These are phyloP conservation scores for Cichorium intybus DNA, from an alignment of 140 eudicot genomes.

Conservation along the genomic window DNA sequence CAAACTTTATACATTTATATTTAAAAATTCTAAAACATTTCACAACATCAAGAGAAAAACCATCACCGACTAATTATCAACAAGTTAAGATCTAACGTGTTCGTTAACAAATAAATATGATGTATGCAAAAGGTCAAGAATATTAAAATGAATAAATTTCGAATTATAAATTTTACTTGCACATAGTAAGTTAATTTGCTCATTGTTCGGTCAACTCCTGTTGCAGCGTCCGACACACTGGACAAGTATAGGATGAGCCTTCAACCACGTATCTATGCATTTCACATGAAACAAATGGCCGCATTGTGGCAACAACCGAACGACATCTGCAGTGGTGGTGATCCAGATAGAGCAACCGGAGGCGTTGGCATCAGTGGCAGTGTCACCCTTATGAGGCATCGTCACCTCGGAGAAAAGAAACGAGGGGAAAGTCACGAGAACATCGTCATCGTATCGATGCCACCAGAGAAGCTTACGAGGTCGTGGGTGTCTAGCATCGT, in stretches of 20 bases:
- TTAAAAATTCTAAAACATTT: too few species aligned
- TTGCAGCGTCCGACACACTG: conserved; percentile 46
- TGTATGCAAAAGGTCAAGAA: too few species aligned
- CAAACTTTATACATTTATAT: too few species aligned
- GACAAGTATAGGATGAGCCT: conserved; percentile 45
- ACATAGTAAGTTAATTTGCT: too few species aligned
- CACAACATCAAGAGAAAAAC: too few species aligned
- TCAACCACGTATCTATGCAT: conserved; percentile 49
- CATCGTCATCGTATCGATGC: conserved; percentile 19
- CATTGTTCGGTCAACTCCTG: too few species aligned
- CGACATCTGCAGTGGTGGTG: conserved; percentile 20
- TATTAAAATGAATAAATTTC: too few species aligned
- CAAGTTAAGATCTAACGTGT: too few species aligned
- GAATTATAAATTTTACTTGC: too few species aligned
- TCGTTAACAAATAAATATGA: too few species aligned
- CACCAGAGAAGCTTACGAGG: conserved; percentile 15
- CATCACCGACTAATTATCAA: too few species aligned
- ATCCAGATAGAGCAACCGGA: conserved; percentile 45
- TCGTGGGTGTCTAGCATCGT: conserved; percentile 7
- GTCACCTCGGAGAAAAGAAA: conserved; percentile 15
- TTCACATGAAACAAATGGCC: conserved; percentile 36
- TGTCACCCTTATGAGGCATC: background rate
- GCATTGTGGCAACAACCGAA: conserved; percentile 38
- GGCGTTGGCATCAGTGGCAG: background rate
- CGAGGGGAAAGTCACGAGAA: conserved; percentile 22